Percentiles rank a stretch among this genome's conserved stretches.
Conservation (phyloP, 2,329 filamentous ascomycete genomes). For the Lomentospora prolificans region DNA sequence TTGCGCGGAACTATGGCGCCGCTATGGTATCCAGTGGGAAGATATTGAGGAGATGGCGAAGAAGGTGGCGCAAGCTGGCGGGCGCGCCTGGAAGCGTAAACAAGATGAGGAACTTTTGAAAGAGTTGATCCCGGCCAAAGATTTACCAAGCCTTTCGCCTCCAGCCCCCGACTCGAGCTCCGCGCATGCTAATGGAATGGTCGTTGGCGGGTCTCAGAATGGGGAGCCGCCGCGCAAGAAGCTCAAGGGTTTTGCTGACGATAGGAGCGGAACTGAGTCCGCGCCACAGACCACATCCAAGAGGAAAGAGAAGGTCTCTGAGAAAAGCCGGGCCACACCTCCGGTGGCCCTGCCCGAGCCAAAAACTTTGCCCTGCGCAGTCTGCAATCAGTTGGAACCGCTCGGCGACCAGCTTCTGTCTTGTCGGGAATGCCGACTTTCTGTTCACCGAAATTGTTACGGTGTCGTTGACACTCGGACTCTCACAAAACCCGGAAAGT, state of each 20-base stretch:
- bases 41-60: constrained; percentile 84
- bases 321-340: constrained; percentile 51
- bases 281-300: constrained; percentile 37
- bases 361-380: constrained; percentile 69
- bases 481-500: constrained; percentile 50
- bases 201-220: not conserved
- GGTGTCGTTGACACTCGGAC: constrained; percentile 65
- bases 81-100: constrained; percentile 75
- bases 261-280: constrained; percentile 24
- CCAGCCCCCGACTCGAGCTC: constrained; percentile 11
- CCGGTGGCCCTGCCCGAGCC: constrained; percentile 70
- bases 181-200: not conserved
- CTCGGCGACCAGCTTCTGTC: constrained; percentile 62
- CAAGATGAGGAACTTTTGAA: constrained; percentile 85
- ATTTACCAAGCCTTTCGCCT: constrained; percentile 20
- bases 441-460: constrained; percentile 87
- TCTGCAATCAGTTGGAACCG: constrained; percentile 69
- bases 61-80: constrained; percentile 71
- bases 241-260: constrained; percentile 46
- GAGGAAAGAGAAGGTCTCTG: constrained; percentile 24
- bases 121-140: constrained; percentile 57
- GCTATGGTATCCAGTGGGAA: constrained; percentile 94
- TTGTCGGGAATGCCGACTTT: constrained; percentile 81
- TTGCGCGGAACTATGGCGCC: constrained; percentile 88
- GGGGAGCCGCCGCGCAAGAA: constrained; percentile 56